Evolutionary conservation across 805 yeast genomes (phyloP).

Genomic region (Scheffersomyces ergatensis): DNA sequence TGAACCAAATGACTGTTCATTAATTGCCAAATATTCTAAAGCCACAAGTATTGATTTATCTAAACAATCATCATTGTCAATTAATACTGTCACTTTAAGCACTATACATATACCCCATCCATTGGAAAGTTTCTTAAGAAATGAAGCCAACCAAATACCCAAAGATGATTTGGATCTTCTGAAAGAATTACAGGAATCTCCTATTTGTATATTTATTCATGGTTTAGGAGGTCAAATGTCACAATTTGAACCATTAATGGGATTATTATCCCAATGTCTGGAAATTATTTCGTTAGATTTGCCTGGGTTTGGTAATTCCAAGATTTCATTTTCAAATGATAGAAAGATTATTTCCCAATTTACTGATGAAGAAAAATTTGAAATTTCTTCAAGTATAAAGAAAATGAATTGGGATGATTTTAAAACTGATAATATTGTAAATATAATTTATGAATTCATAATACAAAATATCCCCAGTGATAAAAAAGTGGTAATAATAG

Average conservation of each 20-base stretch:
- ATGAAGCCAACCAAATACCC: slow-evolving; percentile 18
- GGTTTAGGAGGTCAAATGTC: slow-evolving; percentile 90
- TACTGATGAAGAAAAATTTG: slow-evolving; percentile 27
- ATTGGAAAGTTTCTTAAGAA: slow-evolving; percentile 25
- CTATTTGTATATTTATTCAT: slow-evolving; percentile 68
- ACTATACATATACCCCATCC: slow-evolving; percentile 53
- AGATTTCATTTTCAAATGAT: slow-evolving; percentile 11
- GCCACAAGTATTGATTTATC: slow-evolving; percentile 37
- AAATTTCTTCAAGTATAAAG: slow-evolving; percentile 25
- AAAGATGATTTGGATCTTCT: slow-evolving; percentile 17
- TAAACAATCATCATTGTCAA: slow-evolving; percentile 15
- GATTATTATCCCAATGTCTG: slow-evolving; percentile 58
- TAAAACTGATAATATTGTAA: slow-evolving; percentile 38
- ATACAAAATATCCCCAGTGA: slow-evolving; percentile 34
- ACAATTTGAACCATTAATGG: slow-evolving; percentile 76
- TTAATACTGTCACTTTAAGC: slow-evolving; percentile 35
- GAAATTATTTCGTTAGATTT: slow-evolving; percentile 72
- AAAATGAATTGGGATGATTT: slow-evolving; percentile 41
- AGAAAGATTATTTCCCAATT: slow-evolving; percentile 17
- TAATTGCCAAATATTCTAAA: slow-evolving; percentile 46
- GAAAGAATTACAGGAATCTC: slow-evolving; percentile 45
- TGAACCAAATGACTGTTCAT: slow-evolving; percentile 56
- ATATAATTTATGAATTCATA: slow-evolving; percentile 36
- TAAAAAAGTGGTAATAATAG: slow-evolving; percentile 49
- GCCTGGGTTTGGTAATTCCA: slow-evolving; percentile 81